Evolutionary conservation across 768 basidiomycete genomes (phyloP), one percentile per base, ranked within the genome.

Genomic region (Termitomyces titanicus): DNA sequence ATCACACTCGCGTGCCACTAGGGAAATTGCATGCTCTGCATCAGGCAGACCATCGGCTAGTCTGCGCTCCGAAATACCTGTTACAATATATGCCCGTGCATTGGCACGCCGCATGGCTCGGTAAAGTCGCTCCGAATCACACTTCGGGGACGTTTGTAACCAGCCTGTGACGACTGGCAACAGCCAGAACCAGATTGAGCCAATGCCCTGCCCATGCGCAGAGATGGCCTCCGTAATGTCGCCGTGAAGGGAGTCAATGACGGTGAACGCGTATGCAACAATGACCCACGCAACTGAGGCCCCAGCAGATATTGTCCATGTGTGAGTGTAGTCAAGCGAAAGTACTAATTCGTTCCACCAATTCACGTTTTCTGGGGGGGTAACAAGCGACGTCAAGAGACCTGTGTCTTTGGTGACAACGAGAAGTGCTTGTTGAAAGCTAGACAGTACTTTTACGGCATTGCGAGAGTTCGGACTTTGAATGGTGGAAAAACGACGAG

Each of bases 371-470:
- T n/a, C n/a, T n/a, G n/a, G 69, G 12, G 75, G 69, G 5, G 70
- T 62, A 9, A 75, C 61, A 11, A 79, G 71, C 0, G 72, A 73
- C 8, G 71, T 65, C 8, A 79, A 68, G 0, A 66, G 60, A 5
- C 34, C 42, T 7, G 60, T n/a, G n/a, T n/a, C n/a, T n/a, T n/a
- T n/a, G n/a, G n/a, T n/a, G n/a, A n/a, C n/a, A 1, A 64, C 62
- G 11, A 79, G 52, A 9, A 78, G 69, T 0, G 70, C 63, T 47
- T 79, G 75, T 42, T 79, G 77, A n/a, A 77, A 67, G 52, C 64
- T 60, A 44, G 54, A 69, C 10, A 79, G 64, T 33, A 66, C 64
- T 20, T 57, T 64, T 11, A 71, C 65, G 5, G 73, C 71, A 20
- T 55, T 50, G n/a, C 51, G 49, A n/a, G 57, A n/a, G n/a, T n/a